These are phyloP conservation scores for Spathaspora gorwiae DNA, from an alignment of 805 yeast species.

Conservation along the genomic window DNA sequence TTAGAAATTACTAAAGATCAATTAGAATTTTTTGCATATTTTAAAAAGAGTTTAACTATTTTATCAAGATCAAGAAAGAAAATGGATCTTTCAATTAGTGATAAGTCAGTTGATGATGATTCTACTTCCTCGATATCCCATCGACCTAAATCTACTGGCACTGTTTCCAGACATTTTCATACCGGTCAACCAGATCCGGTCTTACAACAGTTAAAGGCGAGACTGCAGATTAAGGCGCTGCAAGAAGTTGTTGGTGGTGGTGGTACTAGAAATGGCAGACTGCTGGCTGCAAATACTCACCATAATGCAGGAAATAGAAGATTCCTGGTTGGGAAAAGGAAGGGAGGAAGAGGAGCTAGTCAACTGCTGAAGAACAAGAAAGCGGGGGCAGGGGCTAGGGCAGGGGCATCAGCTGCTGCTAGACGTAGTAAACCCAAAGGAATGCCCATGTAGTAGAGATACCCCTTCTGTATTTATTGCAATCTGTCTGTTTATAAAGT, in stretches of 20 bases:
- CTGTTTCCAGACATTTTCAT: slow-evolving; percentile 4
- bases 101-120: neutral
- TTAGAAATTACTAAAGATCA: slow-evolving; percentile 30
- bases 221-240: too few relatives aligned
- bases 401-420: neutral
- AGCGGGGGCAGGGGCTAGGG: neutral
- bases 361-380: neutral
- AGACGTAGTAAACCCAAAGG: too few relatives aligned
- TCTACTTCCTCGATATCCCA: neutral
- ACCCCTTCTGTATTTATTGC: too few relatives aligned
- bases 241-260: too few relatives aligned
- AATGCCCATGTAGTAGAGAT: too few relatives aligned
- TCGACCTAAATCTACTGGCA: neutral
- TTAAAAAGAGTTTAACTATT: slow-evolving; percentile 31
- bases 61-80: slow-evolving; percentile 30
- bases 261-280: too few relatives aligned
- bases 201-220: too few relatives aligned
- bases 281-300: too few relatives aligned
- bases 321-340: too few relatives aligned
- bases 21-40: slow-evolving; percentile 30
- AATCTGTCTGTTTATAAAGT: too few relatives aligned
- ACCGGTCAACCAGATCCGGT: neutral
- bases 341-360: too few relatives aligned
- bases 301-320: too few relatives aligned
- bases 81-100: neutral